phyloP scores from a whole-genome alignment of 2,329 filamentous ascomycete species.

The Penicillium sp. region DNA sequence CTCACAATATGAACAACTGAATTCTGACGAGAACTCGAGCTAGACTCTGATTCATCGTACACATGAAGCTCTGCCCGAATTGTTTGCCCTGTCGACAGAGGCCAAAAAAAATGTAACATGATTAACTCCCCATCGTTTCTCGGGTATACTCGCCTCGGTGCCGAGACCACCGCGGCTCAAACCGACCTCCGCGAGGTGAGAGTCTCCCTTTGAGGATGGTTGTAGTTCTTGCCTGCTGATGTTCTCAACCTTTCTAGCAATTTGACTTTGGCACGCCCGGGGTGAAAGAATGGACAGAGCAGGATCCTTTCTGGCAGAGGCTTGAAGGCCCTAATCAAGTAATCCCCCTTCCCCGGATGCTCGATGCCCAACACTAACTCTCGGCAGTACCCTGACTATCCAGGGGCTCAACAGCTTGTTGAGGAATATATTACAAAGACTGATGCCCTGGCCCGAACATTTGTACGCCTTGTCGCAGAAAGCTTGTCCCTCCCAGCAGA shows the following conservation, averaged over 20 bases:
- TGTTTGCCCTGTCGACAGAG: slow-evolving; percentile 27
- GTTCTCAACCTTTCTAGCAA: slow-evolving; percentile 37
- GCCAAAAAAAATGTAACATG: slow-evolving; percentile 32
- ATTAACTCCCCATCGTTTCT: slow-evolving; percentile 35
- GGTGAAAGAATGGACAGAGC: slow-evolving; percentile 28
- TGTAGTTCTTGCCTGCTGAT: not conserved
- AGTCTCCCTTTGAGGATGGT: not conserved
- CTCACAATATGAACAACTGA: not conserved
- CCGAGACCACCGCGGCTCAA: slow-evolving; percentile 33
- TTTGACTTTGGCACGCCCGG: slow-evolving; percentile 39
- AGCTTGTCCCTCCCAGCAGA: slow-evolving; percentile 47
- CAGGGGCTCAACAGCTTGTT: slow-evolving; percentile 25
- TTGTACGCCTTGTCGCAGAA: slow-evolving; percentile 56
- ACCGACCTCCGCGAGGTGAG: slow-evolving; percentile 35
- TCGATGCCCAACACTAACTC: not conserved
- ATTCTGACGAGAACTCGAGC: not conserved
- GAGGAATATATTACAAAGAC: slow-evolving; percentile 53
- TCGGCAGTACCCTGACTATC: slow-evolving; percentile 26
- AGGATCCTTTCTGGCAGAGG: slow-evolving; percentile 47
- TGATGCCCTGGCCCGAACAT: slow-evolving; percentile 47
- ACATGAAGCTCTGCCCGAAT: slow-evolving; percentile 23
- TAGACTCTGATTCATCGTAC: slow-evolving; percentile 24
- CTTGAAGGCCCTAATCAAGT: slow-evolving; percentile 33
- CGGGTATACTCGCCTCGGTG: slow-evolving; percentile 35
- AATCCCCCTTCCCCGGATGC: not conserved